A percentile compares a stretch with the other conserved stretches of the same genome.
Evolutionary conservation across 192 early-diverging fungal genomes (phyloP).

Genomic region (Rhizophlyctis rosea): DNA sequence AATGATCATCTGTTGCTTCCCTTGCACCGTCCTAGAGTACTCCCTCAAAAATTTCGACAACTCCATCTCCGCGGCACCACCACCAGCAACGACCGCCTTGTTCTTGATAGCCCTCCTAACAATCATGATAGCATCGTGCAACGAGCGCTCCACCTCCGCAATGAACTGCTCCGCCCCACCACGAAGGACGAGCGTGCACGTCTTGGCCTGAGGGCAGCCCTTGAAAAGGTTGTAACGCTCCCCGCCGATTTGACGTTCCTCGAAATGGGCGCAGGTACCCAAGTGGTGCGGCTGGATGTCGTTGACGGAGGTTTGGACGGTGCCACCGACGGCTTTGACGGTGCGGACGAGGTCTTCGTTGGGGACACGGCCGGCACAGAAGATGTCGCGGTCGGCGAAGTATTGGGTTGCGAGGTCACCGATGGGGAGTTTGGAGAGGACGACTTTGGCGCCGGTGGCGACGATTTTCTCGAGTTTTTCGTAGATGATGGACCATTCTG

Average conservation of each 20-base stretch:
- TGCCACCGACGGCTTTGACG: conserved; percentile 91
- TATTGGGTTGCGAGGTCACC: conserved; percentile 99
- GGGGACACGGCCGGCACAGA: conserved; percentile 96
- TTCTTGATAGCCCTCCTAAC: conserved; percentile 95
- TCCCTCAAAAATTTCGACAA: conserved; percentile 91
- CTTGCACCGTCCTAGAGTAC: conserved; percentile 89
- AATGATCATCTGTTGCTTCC: conserved; percentile 98
- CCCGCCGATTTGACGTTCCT: conserved; percentile 94
- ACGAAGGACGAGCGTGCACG: conserved; percentile 92
- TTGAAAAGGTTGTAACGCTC: conserved; percentile 96
- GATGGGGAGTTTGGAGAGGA: conserved; percentile 95
- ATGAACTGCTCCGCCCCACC: conserved; percentile 99
- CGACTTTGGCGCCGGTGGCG: conserved; percentile 93
- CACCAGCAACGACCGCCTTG: conserved; percentile 94
- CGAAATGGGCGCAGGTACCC: conserved; percentile 86
- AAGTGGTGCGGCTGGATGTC: conserved; percentile 79
- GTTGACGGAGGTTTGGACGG: conserved; percentile 86
- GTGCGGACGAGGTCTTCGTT: conserved; percentile 91
- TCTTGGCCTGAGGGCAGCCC: conserved; percentile 90
- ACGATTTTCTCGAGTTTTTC: conserved; percentile 96
- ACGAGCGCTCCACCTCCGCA: conserved; percentile 93
- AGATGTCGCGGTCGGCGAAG: conserved; percentile 99
- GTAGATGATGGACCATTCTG: conserved; percentile 99
- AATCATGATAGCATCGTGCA: conserved; percentile 99
- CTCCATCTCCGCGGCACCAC: conserved; percentile 98